Conservation (phyloP, 495 filamentous ascomycete species). For the Clavariopsis aquatica region DNA sequence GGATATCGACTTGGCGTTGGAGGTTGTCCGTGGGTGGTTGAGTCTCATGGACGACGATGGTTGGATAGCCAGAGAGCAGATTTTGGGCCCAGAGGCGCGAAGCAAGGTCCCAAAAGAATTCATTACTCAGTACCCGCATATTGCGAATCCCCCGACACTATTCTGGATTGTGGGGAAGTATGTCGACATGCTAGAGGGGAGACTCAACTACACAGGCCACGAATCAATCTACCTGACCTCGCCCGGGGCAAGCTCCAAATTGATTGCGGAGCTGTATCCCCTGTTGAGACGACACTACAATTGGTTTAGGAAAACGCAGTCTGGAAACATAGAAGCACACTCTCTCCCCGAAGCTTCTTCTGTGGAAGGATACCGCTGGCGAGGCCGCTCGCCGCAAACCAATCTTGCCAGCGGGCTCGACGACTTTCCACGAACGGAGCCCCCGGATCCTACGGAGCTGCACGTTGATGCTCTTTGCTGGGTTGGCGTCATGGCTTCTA, state of each 20-base stretch:
- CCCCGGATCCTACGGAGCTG: slow-evolving; percentile 93
- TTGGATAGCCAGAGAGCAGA: slow-evolving; percentile 97
- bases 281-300: slow-evolving; percentile 83
- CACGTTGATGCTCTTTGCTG: slow-evolving; percentile 93
- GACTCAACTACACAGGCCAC: slow-evolving; percentile 14
- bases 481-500: slow-evolving; percentile 90
- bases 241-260: slow-evolving; percentile 64
- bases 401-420: slow-evolving; percentile 90
- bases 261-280: slow-evolving; percentile 83
- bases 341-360: slow-evolving; percentile 79
- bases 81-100: slow-evolving; percentile 84
- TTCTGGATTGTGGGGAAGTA: slow-evolving; percentile 59
- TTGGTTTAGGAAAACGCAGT: slow-evolving; percentile 92
- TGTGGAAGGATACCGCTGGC: slow-evolving; percentile 93
- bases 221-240: slow-evolving; percentile 62
- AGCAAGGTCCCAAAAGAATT: slow-evolving; percentile 93
- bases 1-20: slow-evolving; percentile 83
- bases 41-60: slow-evolving; percentile 93
- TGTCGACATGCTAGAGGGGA: slow-evolving; percentile 62
- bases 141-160: slow-evolving; percentile 94
- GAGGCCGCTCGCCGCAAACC: slow-evolving; percentile 80
- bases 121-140: slow-evolving; percentile 93
- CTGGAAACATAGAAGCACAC: slow-evolving; percentile 83
- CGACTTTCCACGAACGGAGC: slow-evolving; percentile 91
- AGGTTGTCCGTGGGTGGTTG: slow-evolving; percentile 93